A percentile compares a stretch with the other conserved stretches of the same genome.
These are phyloP conservation scores for Thelephora terrestris DNA, from an alignment of 1,284 basidiomycete genomes.

Conservation along the genomic window DNA sequence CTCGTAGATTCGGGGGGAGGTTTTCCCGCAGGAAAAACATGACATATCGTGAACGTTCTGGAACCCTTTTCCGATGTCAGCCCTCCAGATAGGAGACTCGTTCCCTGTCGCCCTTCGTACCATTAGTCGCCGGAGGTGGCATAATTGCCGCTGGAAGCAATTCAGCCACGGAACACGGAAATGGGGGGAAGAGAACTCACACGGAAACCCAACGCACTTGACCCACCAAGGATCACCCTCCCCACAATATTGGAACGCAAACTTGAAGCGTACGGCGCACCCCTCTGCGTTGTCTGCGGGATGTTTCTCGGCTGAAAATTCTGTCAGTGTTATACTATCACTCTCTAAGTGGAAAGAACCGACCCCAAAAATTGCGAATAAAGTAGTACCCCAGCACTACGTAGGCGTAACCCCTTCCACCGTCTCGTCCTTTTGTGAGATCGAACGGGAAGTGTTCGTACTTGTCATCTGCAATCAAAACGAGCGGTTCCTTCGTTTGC, in stretches of 20 bases:
- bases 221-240: conserved; percentile 57
- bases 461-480: conserved; percentile 59
- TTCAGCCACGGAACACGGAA: neutral
- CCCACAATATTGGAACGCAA: conserved; percentile 71
- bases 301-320: conserved; percentile 50
- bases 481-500: conserved; percentile 41
- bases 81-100: no score
- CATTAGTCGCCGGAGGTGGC: no score
- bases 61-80: no score
- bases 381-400: conserved; percentile 66
- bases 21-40: conserved; percentile 11
- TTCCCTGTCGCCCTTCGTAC: no score
- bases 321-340: neutral
- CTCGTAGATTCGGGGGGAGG: conserved; percentile 43
- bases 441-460: conserved; percentile 65
- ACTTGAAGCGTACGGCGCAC: conserved; percentile 60
- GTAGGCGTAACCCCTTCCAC: conserved; percentile 42
- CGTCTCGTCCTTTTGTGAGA: conserved; percentile 21
- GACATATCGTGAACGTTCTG: neutral
- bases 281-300: conserved; percentile 32
- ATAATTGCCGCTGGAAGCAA: neutral
- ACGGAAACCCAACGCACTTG: neutral
- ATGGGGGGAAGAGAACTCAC: neutral
- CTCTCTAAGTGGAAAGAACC: conserved; percentile 16
- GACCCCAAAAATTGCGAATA: conserved; percentile 66